Evolutionary conservation across 1,284 basidiomycete species (phyloP), one percentile per base, ranked within the genome.

Genomic region (Heterobasidion occidentale): DNA sequence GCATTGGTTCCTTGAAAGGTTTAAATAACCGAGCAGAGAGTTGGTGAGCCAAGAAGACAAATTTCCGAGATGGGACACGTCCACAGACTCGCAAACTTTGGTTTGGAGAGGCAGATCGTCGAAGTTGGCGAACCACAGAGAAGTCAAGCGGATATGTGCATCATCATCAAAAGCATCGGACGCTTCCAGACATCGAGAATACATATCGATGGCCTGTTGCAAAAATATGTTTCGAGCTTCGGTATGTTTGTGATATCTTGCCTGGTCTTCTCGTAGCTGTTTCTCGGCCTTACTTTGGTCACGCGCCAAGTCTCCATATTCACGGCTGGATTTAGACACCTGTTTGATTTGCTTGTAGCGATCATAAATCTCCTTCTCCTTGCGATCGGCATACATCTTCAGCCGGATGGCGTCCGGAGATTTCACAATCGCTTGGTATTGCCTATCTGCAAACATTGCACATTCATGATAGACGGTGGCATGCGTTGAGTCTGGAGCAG

Each of bases 41-140:
- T 72, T 99, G 96, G 68, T 95, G 92, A 62, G 91, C 85, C 36
- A 98, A 79, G 67, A 92, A 90, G 33, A 97, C 79, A 65, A 98
- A 90, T 69, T 98, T 98, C 63, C 84, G 79, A 0, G 94, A 92
- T 0, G 94, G 90, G n/a, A 97, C 81, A 1, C 75, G 73, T 33
- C 66, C 9, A 96, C 71, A 0, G 79, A 77, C 3, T 62, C 57
- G 11, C 70, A 73, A 34, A 94, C 73, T 7, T 71, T 73, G 1
- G 74, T 67, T 55, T 87, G 83, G 12, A 89, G 67, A 36, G 74
- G 72, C 14, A 73, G 70, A 59, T 86, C 77, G 49, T 80, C 80
- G 60, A 92, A 88, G 63, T 94, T 90, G 9, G 88, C 82, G 59
- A 98, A 87, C 96, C 96, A 99, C 1, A 99, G 76, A 1, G 94